A percentile compares a stretch with the other conserved stretches of the same genome.
Evolutionary conservation across 306 rosid genomes (phyloP).

Genomic region (Glycine tomentella): DNA sequence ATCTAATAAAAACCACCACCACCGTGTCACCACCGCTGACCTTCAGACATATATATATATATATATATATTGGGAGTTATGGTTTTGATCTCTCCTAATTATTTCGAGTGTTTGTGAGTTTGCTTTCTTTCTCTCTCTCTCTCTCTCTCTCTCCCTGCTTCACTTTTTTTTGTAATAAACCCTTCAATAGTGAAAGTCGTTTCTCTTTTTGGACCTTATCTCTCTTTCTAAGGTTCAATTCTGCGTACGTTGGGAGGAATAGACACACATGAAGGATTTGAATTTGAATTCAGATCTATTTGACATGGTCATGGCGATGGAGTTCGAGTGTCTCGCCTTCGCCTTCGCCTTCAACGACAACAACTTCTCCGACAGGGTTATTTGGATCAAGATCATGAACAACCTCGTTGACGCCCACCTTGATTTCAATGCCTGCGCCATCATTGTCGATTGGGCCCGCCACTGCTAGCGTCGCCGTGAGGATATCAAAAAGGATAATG

Average conservation of each 20-base stretch:
- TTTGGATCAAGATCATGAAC: slow-evolving; percentile 85
- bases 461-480: slow-evolving; percentile 90
- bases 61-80: not conserved
- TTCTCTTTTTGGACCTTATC: not conserved
- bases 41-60: not conserved
- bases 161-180: not conserved
- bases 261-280: slow-evolving; percentile 47
- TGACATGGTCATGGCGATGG: slow-evolving; percentile 76
- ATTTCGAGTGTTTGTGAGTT: not conserved
- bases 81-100: not conserved
- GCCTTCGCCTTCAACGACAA: slow-evolving; percentile 94
- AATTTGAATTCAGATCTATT: slow-evolving; percentile 73
- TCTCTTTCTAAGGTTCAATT: not conserved
- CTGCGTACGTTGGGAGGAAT: no score
- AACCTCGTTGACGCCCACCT: slow-evolving; percentile 60
- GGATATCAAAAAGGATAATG: slow-evolving; percentile 76
- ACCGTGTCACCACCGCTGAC: not conserved
- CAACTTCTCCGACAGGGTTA: slow-evolving; percentile 90
- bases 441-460: slow-evolving; percentile 89
- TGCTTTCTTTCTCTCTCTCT: not conserved
- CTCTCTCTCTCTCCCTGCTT: not conserved
- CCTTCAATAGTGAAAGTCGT: not conserved
- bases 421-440: slow-evolving; percentile 64
- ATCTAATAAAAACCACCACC: no score
- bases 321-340: slow-evolving; percentile 69